Evolutionary conservation across 345 rosid species (phyloP), one percentile per base, ranked within the genome.

Genomic region (Salix udensis): DNA sequence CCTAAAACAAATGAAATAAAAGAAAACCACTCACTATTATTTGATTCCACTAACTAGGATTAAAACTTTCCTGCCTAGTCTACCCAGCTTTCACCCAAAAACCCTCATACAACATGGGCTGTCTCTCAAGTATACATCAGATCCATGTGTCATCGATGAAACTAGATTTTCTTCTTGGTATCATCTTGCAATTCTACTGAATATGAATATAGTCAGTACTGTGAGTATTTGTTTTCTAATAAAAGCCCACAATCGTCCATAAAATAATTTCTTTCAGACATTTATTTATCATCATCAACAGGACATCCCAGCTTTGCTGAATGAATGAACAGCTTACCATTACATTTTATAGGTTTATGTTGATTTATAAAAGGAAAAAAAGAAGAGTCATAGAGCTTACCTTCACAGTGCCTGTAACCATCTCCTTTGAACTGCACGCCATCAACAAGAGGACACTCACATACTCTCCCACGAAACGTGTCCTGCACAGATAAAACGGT

Each of bases 391-490:
- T 23, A 76, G 64, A 66, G 24, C 86, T 82, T 67, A 94, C 99
- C 93, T 89, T 94, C 97, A 87, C 99, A 96, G 46, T 88, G 88
- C 84, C 82, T 91, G 83, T 96, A 96, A 78, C 98, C 99, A 83
- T 96, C 98, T 83, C 99, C 98, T 82, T 86, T 96, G 82, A 96
- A 96, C 85, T 85, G 92, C 83, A 96, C 94, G 40, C 97, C 99
- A 89, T 93, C 91, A 50, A 96, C 95, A 72, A 88, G 53, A 67
- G 99, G 98, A 70, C 99, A 96, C 72, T 88, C 97, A 53, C 99
- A 96, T 68, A 93, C 95, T 77, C 89, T 89, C 73, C 99, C 99
- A 72, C 99, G 97, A 74, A 96, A 96, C 19, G 99, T 96, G 85
- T 96, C 99, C 99, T 96, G 85, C 72, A 28, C 52, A 67, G 76